phyloP scores from a whole-genome alignment of 1,139 yeast genomes.

The Geotrichum fermentans region DNA sequence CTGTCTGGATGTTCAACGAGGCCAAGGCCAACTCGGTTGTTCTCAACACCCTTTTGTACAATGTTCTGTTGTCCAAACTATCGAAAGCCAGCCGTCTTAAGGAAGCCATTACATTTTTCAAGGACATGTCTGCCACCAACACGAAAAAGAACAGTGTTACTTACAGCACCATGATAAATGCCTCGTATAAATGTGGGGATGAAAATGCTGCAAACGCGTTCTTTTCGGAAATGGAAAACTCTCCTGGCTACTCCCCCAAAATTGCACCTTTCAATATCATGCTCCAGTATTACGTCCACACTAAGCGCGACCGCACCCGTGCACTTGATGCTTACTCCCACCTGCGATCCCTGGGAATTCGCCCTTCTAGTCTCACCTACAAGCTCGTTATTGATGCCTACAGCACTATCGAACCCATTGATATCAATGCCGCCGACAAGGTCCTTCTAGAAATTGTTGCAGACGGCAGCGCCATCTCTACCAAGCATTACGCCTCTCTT shows the following conservation, averaged over 20 bases:
- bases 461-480: constrained; percentile 29
- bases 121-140: constrained; percentile 35
- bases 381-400: constrained; percentile 41
- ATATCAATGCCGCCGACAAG: constrained; percentile 38
- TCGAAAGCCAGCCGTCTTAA: constrained; percentile 38
- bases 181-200: constrained; percentile 40
- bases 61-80: constrained; percentile 38
- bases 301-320: constrained; percentile 34
- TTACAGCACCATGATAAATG: constrained; percentile 42
- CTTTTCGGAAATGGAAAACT: constrained; percentile 38
- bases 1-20: constrained; percentile 37
- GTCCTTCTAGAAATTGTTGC: constrained; percentile 35
- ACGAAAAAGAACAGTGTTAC: constrained; percentile 36
- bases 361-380: constrained; percentile 40
- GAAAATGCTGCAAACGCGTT: constrained; percentile 35
- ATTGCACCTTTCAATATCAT: constrained; percentile 42
- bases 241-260: constrained; percentile 33
- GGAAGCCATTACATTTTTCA: constrained; percentile 34
- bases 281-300: constrained; percentile 40
- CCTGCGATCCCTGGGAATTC: constrained; percentile 31
- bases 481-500: constrained; percentile 41
- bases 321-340: constrained; percentile 36
- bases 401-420: constrained; percentile 35
- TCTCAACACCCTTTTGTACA: constrained; percentile 39
- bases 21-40: constrained; percentile 33